phyloP scores from a whole-genome alignment of 176 grass and related monocot genomes.

The Zea luxurians region DNA sequence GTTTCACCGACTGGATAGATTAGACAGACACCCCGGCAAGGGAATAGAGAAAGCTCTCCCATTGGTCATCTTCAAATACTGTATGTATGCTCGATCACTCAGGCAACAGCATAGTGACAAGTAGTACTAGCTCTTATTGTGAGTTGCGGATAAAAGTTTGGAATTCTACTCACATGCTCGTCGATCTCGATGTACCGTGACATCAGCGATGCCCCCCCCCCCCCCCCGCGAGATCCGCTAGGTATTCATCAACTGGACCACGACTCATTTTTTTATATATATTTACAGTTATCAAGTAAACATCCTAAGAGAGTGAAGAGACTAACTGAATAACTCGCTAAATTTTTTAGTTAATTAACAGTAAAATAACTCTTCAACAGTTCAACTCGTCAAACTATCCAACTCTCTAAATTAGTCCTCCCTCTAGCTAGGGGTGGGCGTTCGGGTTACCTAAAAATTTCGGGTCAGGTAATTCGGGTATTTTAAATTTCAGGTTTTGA shows the following conservation, averaged over 20 bases:
- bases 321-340: too few species aligned
- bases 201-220: constrained; percentile 11
- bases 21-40: constrained; percentile 4
- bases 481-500: too few species aligned
- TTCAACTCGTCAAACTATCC: too few species aligned
- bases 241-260: constrained; percentile 14
- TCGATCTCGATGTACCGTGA: constrained; percentile 39
- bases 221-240: not conserved
- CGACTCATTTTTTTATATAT: not conserved
- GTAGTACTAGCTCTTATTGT: not conserved
- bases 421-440: too few species aligned
- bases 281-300: not conserved
- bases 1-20: constrained; percentile 28
- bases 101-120: constrained; percentile 23
- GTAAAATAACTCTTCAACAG: too few species aligned
- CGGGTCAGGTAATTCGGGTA: too few species aligned
- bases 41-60: not conserved
- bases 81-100: not conserved
- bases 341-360: too few species aligned
- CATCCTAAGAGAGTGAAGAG: too few species aligned
- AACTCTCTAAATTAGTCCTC: too few species aligned
- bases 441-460: too few species aligned
- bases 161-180: constrained; percentile 43
- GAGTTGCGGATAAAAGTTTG: constrained; percentile 41
- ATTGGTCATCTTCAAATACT: constrained; percentile 20